A percentile compares a stretch with the other conserved stretches of the same genome.
These are phyloP conservation scores for Backusella tarrabulga DNA, from an alignment of 192 early-diverging fungal genomes.

Conservation along the genomic window DNA sequence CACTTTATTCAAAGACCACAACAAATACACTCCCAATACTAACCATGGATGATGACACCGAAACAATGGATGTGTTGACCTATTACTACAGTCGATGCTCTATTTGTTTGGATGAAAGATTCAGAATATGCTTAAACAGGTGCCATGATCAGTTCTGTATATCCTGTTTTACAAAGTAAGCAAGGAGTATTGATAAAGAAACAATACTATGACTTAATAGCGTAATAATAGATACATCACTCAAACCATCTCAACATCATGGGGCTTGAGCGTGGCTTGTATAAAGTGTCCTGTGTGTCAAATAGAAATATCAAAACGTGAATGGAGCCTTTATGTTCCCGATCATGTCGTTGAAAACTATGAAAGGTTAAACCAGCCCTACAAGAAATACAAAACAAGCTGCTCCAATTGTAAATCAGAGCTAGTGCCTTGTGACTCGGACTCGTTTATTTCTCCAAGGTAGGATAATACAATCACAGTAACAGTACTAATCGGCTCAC, in stretches of 20 bases:
- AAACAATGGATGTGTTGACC: slow-evolving; percentile 17
- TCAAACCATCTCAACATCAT: slow-evolving; percentile 52
- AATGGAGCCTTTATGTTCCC: slow-evolving; percentile 58
- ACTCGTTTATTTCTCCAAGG: not conserved
- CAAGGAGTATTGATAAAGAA: not conserved
- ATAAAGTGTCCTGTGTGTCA: slow-evolving; percentile 61
- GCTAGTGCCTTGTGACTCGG: slow-evolving; percentile 31
- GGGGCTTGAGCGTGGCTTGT: slow-evolving; percentile 52
- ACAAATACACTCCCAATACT: too few species aligned
- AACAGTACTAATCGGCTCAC: not conserved
- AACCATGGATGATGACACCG: not conserved
- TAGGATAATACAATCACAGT: not conserved
- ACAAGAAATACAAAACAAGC: slow-evolving; percentile 45
- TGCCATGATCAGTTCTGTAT: slow-evolving; percentile 56
- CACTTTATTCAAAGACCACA: not conserved
- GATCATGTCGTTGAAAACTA: slow-evolving; percentile 38
- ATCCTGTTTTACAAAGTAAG: slow-evolving; percentile 33
- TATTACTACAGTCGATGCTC: slow-evolving; percentile 54
- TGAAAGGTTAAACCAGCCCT: slow-evolving; percentile 54
- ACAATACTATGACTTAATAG: not conserved
- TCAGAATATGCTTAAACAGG: slow-evolving; percentile 52
- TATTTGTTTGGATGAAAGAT: slow-evolving; percentile 54
- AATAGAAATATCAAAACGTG: slow-evolving; percentile 40
- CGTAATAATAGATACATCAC: slow-evolving; percentile 41
- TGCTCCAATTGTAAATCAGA: slow-evolving; percentile 50